Conservation (phyloP, 768 basidiomycete genomes). For the Suillus luteus region DNA sequence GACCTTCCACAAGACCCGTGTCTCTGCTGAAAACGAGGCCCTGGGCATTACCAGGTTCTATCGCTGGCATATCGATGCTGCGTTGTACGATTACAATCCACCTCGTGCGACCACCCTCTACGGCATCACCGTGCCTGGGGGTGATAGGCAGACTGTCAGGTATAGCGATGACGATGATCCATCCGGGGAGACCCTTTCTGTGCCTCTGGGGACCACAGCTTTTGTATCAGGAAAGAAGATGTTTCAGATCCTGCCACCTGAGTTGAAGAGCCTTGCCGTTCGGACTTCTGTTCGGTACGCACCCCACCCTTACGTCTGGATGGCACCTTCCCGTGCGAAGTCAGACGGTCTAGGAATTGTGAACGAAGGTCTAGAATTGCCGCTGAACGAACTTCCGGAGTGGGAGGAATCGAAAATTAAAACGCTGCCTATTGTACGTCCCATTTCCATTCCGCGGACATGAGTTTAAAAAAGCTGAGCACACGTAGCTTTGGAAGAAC, state of each 20-base stretch:
- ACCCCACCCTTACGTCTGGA: slow-evolving; percentile 91
- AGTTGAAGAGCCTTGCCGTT: slow-evolving; percentile 80
- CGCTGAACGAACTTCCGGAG: slow-evolving; percentile 66
- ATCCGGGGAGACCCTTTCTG: slow-evolving; percentile 77
- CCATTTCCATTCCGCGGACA: slow-evolving; percentile 2
- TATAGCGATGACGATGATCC: slow-evolving; percentile 70
- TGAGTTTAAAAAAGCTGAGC: slow-evolving; percentile 7
- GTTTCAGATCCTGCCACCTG: slow-evolving; percentile 74
- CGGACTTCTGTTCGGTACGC: slow-evolving; percentile 75
- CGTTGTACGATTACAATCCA: slow-evolving; percentile 73
- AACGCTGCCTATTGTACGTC: slow-evolving; percentile 61
- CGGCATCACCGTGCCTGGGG: slow-evolving; percentile 71
- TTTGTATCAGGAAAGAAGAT: slow-evolving; percentile 81
- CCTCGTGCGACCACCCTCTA: slow-evolving; percentile 88
- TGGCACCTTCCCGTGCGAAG: slow-evolving; percentile 72
- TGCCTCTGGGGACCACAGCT: slow-evolving; percentile 86
- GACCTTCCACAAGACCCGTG: slow-evolving; percentile 81
- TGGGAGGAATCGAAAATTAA: slow-evolving; percentile 82
- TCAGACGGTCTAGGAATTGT: slow-evolving; percentile 85
- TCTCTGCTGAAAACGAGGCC: slow-evolving; percentile 73
- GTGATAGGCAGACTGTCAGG: slow-evolving; percentile 59
- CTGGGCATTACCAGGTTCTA: slow-evolving; percentile 87
- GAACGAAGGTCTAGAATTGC: slow-evolving; percentile 71
- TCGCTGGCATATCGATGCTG: slow-evolving; percentile 92
- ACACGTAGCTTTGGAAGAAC: slow-evolving; percentile 83